Conservation (phyloP, 306 rosid species). For the Corylus americana region DNA sequence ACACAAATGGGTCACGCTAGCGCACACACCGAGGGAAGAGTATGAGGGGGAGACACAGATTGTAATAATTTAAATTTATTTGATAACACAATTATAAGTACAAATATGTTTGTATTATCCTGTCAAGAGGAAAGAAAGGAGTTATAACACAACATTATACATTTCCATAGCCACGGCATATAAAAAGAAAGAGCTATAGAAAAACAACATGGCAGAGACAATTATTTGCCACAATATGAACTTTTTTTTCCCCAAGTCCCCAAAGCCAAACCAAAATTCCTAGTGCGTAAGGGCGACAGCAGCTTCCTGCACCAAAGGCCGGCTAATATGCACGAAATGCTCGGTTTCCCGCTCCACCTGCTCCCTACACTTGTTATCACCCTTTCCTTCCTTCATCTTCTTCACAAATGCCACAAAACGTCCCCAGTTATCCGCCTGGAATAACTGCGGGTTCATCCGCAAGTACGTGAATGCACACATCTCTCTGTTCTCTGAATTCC, state of each 20-base stretch:
- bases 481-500: slow-evolving; percentile 33
- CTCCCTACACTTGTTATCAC: slow-evolving; percentile 64
- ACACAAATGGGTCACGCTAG: too few species aligned
- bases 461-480: slow-evolving; percentile 94
- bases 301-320: slow-evolving; percentile 82
- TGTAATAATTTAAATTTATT: background rate
- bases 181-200: slow-evolving; percentile 13
- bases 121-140: background rate
- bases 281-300: slow-evolving; percentile 56
- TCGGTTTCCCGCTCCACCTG: slow-evolving; percentile 91
- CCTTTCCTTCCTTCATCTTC: slow-evolving; percentile 87
- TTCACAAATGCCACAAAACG: slow-evolving; percentile 84
- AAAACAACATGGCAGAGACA: slow-evolving; percentile 1
- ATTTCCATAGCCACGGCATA: slow-evolving; percentile 27
- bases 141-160: slow-evolving; percentile 21
- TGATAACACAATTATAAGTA: too few species aligned
- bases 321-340: slow-evolving; percentile 71
- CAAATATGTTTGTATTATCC: too few species aligned
- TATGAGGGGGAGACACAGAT: too few species aligned
- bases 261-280: background rate
- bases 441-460: slow-evolving; percentile 83
- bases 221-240: slow-evolving; percentile 3
- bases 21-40: too few species aligned
- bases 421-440: slow-evolving; percentile 82
- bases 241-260: slow-evolving; percentile 22